phyloP scores from a whole-genome alignment of 2,329 filamentous ascomycete genomes.

The Dichotomopilus funicola region DNA sequence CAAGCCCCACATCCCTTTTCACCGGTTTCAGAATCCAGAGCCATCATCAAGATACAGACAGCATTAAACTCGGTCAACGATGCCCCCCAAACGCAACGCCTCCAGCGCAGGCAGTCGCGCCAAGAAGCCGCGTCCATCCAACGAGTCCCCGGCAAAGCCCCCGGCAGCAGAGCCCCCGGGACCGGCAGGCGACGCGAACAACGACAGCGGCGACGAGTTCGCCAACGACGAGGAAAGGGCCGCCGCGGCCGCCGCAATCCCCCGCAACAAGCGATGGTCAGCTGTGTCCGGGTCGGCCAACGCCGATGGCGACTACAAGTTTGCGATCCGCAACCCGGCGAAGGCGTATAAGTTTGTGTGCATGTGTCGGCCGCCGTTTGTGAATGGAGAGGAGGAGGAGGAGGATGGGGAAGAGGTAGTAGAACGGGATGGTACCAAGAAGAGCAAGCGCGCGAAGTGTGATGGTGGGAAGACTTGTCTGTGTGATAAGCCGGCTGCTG shows the following conservation, averaged over 20 bases:
- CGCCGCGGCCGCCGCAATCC: no score
- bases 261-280: slow-evolving; percentile 14
- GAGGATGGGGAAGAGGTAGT: background rate
- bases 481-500: slow-evolving; percentile 27
- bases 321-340: background rate
- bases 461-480: slow-evolving; percentile 28
- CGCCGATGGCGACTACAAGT: slow-evolving; percentile 11
- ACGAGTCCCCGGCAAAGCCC: no score
- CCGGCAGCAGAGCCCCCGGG: no score
- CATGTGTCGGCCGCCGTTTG: slow-evolving; percentile 17
- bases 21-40: no score
- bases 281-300: slow-evolving; percentile 16
- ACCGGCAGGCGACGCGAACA: no score
- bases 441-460: slow-evolving; percentile 6
- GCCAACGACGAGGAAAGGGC: no score
- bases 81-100: no score
- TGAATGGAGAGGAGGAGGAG: slow-evolving; percentile 5
- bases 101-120: no score
- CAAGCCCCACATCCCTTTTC: no score
- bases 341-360: slow-evolving; percentile 14
- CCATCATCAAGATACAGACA: no score
- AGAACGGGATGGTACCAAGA: background rate
- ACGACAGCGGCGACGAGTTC: background rate
- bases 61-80: no score
- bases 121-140: no score